Evolutionary conservation across 2,329 filamentous ascomycete species (phyloP).

Genomic region (Teratosphaeria gauchensis): DNA sequence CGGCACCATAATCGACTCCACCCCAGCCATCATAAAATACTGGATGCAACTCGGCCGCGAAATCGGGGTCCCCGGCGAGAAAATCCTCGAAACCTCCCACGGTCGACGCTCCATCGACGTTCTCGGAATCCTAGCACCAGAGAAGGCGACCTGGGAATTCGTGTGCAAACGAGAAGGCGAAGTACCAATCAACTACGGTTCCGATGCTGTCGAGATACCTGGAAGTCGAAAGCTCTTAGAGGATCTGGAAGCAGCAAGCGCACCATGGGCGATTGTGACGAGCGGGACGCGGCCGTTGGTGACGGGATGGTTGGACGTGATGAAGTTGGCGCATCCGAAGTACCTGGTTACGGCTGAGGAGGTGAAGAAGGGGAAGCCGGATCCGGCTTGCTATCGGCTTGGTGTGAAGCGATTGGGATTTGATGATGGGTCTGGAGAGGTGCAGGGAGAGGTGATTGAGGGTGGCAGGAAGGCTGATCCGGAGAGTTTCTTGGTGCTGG

Average conservation of each 20-base stretch:
- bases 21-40: constrained; percentile 38
- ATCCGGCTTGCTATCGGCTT: constrained; percentile 40
- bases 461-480: constrained; percentile 3
- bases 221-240: constrained; percentile 52
- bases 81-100: constrained; percentile 81
- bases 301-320: constrained; percentile 40
- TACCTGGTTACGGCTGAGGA: constrained; percentile 42
- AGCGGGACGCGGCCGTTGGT: constrained; percentile 40
- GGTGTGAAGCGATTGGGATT: constrained; percentile 34
- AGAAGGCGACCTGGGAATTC: constrained; percentile 82
- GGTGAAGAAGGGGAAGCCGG: constrained; percentile 40
- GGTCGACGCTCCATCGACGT: constrained; percentile 83
- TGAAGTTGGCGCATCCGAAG: constrained; percentile 38
- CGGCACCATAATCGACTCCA: constrained; percentile 5
- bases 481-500: constrained; percentile 60
- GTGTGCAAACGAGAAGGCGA: constrained; percentile 67
- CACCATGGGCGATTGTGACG: constrained; percentile 74
- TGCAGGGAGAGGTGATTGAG: neutral
- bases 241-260: constrained; percentile 30
- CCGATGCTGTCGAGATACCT: constrained; percentile 74
- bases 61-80: constrained; percentile 69
- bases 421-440: constrained; percentile 24
- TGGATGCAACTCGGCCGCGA: constrained; percentile 71
- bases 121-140: constrained; percentile 66
- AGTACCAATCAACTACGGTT: constrained; percentile 67